Base-by-base conservation (phyloP, 345 rosid species). In the Excoecaria agallocha region DNA sequence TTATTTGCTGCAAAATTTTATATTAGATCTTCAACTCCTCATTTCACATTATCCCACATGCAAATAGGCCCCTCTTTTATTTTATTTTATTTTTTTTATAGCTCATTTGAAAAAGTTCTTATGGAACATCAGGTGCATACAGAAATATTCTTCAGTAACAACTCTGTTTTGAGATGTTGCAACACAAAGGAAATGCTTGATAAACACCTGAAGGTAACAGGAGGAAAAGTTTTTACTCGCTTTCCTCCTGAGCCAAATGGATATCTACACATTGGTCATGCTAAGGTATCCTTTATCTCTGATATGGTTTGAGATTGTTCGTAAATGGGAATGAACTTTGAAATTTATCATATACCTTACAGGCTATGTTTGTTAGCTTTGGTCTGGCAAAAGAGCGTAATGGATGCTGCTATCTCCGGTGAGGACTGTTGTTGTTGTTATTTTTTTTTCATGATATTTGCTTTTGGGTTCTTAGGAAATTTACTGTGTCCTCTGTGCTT, bases 211-310 rank as follows among this genome's bases (percentile, higher is more conserved):
- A 86, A 84, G 78, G 80, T 76, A 70, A 93, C 97, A 19, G 91
- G 90, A 12, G 88, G 96, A 17, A 93, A 88, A 75, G 91, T 96
- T 71, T 85, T 85, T 68, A 88, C 95, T 9, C 93, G 97, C 65
- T 96, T 93, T 56, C 98, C 97, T 10, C 99, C 98, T 57, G 98
- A 96, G 83, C 98, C 98, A 78, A 96, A 96, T 89, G 99, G 99
- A 39, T 93, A 93, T 86, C 87, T 93, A 38, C 99, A 96, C 76
- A 96, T 96, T 78, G 99, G 98, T 64, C 99, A 93, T 86, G 98
- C 99, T 35, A 96, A 93, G 94, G 99, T 93, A 86, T 60, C 60
- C 35, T 71, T 46, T 45, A 5, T 74, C 41, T 11, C 38, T 39
- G 0, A 8, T 45, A 15, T 20, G 63, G 74, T 72, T 72, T 68